Evolutionary conservation across 495 filamentous ascomycete genomes (phyloP), one percentile per base, ranked within the genome.

Genomic region (Jackrogersella minutella): DNA sequence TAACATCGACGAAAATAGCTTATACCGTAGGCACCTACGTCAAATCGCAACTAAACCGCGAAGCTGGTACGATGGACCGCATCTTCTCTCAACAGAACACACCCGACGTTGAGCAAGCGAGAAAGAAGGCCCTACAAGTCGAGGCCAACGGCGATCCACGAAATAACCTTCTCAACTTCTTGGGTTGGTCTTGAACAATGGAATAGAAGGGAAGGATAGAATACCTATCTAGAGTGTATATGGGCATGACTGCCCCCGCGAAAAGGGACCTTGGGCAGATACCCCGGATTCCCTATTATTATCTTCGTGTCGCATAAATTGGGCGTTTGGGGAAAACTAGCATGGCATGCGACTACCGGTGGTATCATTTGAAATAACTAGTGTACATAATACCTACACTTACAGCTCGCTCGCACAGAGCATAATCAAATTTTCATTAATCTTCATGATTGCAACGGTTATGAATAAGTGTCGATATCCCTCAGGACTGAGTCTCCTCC

Each of bases 71-170:
- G 26, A 73, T 80, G 70, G 76, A 80, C 66, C 62, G 68, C 31
- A 76, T 77, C 65, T 80, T 78, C 50, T 57, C 77, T 0, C 74
- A 80, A 58, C 74, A 80, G 53, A 78, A 80, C 64, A 77, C 77
- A 0, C 73, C 77, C 26, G 62, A 73, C 14, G 76, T 77, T 26
- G 68, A 76, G 43, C 64, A 64, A 30, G 62, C 74, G 5, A 51
- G 77, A 46, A 77, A 70, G 31, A 58, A 47, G 28, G 64, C 31
- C 17, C 60, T 75, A 7, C 37, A 67, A 28, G 70, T 80, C 28
- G 76, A 78, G 14, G 56, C 41, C 16, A 72, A 77, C 64, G 77
- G 77, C 5, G 76, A 80, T 44, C 77, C 77, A 2, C 64, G 76
- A 36, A 77, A 78, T 64, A 74, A 71, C 13, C 62, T 77, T 8